These are phyloP conservation scores for Pythium sp. DNA, from an alignment of 352 stramenopile genomes.

Conservation along the genomic window DNA sequence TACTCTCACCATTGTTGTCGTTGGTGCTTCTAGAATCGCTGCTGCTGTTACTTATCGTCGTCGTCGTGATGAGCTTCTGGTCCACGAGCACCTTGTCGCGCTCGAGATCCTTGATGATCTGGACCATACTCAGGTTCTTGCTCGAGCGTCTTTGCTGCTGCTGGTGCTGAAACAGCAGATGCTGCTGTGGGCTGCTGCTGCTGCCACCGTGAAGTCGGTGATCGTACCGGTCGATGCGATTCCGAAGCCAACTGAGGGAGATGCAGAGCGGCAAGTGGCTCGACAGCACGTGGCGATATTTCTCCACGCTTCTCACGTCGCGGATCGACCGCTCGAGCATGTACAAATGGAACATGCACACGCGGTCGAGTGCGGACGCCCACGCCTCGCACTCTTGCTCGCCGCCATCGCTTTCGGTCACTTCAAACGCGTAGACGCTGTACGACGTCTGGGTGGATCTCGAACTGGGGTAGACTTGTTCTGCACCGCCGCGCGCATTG, in stretches of 20 bases:
- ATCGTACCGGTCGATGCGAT: constrained; percentile 43
- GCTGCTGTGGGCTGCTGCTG: constrained; percentile 14
- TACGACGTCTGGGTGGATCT: constrained; percentile 18
- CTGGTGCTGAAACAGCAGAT: constrained; percentile 26
- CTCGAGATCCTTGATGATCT: constrained; percentile 78
- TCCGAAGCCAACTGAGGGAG: constrained; percentile 59
- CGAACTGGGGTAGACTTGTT: neutral
- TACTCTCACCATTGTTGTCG: constrained; percentile 14
- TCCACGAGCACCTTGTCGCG: constrained; percentile 66
- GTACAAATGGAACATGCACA: constrained; percentile 49
- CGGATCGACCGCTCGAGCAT: constrained; percentile 41
- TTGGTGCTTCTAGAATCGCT: neutral
- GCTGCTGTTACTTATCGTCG: neutral
- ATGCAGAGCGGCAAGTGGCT: constrained; percentile 50
- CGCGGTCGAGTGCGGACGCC: constrained; percentile 32
- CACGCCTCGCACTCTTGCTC: constrained; percentile 27
- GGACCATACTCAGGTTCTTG: constrained; percentile 67
- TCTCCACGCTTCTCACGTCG: constrained; percentile 18
- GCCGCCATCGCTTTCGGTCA: constrained; percentile 13
- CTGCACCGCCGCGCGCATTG: neutral
- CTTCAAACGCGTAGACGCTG: constrained; percentile 43
- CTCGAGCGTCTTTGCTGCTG: constrained; percentile 47
- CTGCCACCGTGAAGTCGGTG: neutral
- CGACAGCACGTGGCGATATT: constrained; percentile 44
- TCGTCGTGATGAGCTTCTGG: constrained; percentile 37